These are phyloP conservation scores for Aureobasidium leucospermi DNA, from an alignment of 2,329 filamentous ascomycete species.

Conservation along the genomic window DNA sequence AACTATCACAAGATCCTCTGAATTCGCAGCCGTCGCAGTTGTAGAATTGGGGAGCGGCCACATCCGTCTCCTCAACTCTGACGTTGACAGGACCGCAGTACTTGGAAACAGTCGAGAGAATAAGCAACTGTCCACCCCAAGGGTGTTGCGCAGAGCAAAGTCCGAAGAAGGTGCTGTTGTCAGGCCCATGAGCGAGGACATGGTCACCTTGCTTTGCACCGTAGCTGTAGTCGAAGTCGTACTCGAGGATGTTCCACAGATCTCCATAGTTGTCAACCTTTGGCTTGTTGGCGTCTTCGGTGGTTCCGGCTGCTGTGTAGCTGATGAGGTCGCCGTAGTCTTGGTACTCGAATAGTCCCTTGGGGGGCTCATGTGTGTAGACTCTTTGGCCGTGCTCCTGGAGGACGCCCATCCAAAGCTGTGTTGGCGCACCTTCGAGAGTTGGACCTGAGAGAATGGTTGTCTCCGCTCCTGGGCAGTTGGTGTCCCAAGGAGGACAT, in stretches of 20 bases:
- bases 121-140: not conserved
- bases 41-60: not conserved
- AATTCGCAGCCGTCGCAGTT: constrained; percentile 1
- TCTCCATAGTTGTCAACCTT: not conserved
- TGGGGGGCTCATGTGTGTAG: not conserved
- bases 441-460: not conserved
- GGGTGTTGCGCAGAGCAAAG: not conserved
- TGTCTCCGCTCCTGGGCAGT: not conserved
- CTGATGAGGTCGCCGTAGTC: not conserved
- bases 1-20: not conserved
- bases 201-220: not conserved
- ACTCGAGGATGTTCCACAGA: not conserved
- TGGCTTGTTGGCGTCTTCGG: not conserved
- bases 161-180: not conserved
- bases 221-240: not conserved
- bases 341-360: not conserved
- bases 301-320: not conserved
- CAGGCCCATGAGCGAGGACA: not conserved
- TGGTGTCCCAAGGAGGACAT: not conserved
- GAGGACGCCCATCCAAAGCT: not conserved
- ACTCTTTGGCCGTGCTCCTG: not conserved
- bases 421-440: not conserved
- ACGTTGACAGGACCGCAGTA: not conserved
- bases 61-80: not conserved
- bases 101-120: not conserved